phyloP scores from a whole-genome alignment of 2,329 filamentous ascomycete species.

The Pestalotiopsis sp. region DNA sequence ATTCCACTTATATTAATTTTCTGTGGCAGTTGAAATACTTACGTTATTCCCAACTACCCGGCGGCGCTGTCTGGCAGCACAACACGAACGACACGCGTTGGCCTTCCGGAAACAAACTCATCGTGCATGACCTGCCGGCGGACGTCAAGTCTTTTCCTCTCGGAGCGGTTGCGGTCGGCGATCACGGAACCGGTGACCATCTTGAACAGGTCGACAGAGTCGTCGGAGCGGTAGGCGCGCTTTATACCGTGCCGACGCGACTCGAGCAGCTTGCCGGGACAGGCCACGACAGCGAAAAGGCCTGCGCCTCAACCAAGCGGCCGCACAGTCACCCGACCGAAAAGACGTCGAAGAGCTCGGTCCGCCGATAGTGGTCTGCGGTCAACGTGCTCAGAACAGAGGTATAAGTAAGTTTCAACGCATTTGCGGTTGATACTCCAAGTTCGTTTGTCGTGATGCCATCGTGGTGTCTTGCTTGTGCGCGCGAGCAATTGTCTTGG shows the following conservation, averaged over 20 bases:
- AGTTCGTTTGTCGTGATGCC: neutral
- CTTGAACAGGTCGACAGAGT: slow-evolving; percentile 13
- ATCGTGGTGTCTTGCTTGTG: neutral
- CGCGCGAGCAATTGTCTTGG: neutral
- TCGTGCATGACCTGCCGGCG: neutral
- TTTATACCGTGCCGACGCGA: slow-evolving; percentile 14
- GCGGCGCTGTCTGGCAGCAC: neutral
- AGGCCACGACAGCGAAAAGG: slow-evolving; percentile 14
- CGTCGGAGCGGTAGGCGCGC: slow-evolving; percentile 13
- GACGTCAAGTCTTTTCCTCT: neutral
- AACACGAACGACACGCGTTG: neutral
- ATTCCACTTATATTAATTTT: neutral
- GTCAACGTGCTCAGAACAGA: neutral
- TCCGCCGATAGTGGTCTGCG: slow-evolving; percentile 7
- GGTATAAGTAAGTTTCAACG: neutral
- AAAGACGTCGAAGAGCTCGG: slow-evolving; percentile 14
- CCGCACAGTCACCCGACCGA: slow-evolving; percentile 10
- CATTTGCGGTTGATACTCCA: neutral
- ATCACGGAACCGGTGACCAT: neutral
- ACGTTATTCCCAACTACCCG: neutral
- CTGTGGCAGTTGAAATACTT: neutral
- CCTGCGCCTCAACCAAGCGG: slow-evolving; percentile 12
- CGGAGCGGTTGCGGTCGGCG: slow-evolving; percentile 4
- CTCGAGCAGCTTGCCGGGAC: slow-evolving; percentile 10
- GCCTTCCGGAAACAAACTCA: neutral